Evolutionary conservation across 371 early-diverging fungal species (phyloP).

Genomic region (Actinomortierella ambigua): DNA sequence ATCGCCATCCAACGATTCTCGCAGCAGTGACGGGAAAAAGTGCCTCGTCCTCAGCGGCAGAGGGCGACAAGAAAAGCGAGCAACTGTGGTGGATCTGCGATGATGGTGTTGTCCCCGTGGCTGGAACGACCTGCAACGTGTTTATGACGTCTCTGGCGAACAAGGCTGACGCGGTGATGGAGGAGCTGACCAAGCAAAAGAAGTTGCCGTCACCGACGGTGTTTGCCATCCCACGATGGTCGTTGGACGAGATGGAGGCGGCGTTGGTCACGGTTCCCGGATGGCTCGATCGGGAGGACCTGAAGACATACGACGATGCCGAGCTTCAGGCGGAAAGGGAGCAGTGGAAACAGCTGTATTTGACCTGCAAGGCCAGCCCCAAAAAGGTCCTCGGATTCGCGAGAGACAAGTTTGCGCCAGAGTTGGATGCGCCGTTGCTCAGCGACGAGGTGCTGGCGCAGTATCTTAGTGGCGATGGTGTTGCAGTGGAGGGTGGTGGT

Average conservation of each 20-base stretch:
- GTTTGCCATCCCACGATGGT: constrained; percentile 40
- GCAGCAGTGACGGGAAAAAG: constrained; percentile 7
- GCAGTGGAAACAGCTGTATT: too few species aligned
- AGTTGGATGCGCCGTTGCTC: too few species aligned
- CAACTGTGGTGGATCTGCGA: constrained; percentile 43
- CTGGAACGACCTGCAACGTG: constrained; percentile 21
- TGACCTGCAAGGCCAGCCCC: too few species aligned
- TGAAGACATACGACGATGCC: too few species aligned
- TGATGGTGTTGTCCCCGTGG: constrained; percentile 32
- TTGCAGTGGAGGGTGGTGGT: too few species aligned
- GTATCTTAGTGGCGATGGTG: too few species aligned
- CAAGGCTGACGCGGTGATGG: constrained; percentile 7
- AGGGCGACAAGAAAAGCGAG: background rate
- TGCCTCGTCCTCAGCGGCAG: background rate
- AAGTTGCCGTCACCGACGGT: constrained; percentile 11
- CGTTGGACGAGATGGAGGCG: constrained; percentile 27
- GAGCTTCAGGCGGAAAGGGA: too few species aligned
- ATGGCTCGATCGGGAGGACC: too few species aligned
- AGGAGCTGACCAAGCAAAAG: constrained; percentile 21
- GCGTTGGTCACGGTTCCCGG: background rate
- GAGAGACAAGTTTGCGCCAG: too few species aligned
- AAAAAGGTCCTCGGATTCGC: too few species aligned
- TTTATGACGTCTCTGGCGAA: constrained; percentile 11
- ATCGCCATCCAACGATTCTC: constrained; percentile 17
- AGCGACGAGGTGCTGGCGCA: too few species aligned